Evolutionary conservation across 768 basidiomycete species (phyloP).

Genomic region (Amylocystis lapponica): DNA sequence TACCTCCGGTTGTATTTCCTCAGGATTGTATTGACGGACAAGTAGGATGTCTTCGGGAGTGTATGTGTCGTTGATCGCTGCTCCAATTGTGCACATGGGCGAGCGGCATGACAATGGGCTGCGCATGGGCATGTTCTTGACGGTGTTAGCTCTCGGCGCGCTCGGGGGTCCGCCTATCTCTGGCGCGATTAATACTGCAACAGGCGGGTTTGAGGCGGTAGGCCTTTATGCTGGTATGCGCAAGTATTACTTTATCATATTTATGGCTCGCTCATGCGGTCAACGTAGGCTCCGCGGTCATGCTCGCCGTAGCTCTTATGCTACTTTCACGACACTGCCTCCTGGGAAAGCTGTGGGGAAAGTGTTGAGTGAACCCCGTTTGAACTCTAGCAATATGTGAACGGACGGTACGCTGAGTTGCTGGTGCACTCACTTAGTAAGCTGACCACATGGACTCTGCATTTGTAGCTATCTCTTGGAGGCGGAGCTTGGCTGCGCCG

Average conservation of each 20-base stretch:
- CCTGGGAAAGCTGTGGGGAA: slow-evolving; percentile 3
- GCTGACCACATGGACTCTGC: too few relatives aligned
- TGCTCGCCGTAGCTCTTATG: background rate
- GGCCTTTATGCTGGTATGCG: slow-evolving; percentile 47
- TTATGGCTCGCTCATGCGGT: too few relatives aligned
- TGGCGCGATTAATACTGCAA: slow-evolving; percentile 53
- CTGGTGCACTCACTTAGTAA: too few relatives aligned
- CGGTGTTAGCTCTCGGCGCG: slow-evolving; percentile 55
- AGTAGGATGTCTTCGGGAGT: slow-evolving; percentile 57
- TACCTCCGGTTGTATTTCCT: too few relatives aligned
- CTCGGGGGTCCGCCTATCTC: slow-evolving; percentile 69
- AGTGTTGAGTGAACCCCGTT: too few relatives aligned
- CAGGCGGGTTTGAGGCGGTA: slow-evolving; percentile 48
- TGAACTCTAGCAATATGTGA: too few relatives aligned
- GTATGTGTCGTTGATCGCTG: slow-evolving; percentile 48
- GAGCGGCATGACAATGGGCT: slow-evolving; percentile 54
- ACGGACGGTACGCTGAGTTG: too few relatives aligned
- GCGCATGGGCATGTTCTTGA: slow-evolving; percentile 59
- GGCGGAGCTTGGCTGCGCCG: too few relatives aligned
- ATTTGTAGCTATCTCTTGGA: too few relatives aligned
- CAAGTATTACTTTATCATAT: too few relatives aligned
- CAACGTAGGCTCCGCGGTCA: slow-evolving; percentile 4
- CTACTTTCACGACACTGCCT: slow-evolving; percentile 1
- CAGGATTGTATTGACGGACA: background rate
- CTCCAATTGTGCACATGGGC: slow-evolving; percentile 59